Conservation (phyloP, 257 asterid species). For the Ligustrum vulgare region DNA sequence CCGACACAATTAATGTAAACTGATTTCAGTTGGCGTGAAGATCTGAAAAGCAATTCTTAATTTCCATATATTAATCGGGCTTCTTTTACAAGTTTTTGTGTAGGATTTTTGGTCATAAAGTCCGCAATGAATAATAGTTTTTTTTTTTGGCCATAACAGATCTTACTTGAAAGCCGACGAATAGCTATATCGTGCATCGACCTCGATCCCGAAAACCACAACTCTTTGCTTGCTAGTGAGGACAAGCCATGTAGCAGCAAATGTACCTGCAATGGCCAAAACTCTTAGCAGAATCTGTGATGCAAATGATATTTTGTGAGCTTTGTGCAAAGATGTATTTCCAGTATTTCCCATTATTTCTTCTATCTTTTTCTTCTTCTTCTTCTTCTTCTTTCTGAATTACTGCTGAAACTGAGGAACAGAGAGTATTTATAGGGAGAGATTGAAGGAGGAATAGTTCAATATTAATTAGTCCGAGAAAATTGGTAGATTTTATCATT, state of each 20-base stretch:
- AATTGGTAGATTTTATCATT: not conserved
- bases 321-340: slow-evolving; percentile 7
- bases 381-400: not conserved
- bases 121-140: too few relatives aligned
- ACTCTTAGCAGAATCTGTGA: slow-evolving; percentile 44
- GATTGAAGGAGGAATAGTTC: not conserved
- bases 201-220: slow-evolving; percentile 34
- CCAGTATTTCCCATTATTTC: slow-evolving; percentile 11
- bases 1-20: too few relatives aligned
- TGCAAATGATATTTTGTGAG: slow-evolving; percentile 23
- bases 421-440: not conserved
- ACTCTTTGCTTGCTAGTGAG: slow-evolving; percentile 50
- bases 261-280: slow-evolving; percentile 37
- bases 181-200: slow-evolving; percentile 57
- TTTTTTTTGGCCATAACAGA: too few relatives aligned
- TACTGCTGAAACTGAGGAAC: not conserved
- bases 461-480: not conserved
- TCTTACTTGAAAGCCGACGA: slow-evolving; percentile 60
- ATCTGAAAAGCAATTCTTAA: too few relatives aligned
- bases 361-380: not conserved
- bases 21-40: too few relatives aligned
- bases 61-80: too few relatives aligned
- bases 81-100: too few relatives aligned
- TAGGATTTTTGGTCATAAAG: too few relatives aligned
- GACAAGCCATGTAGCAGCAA: slow-evolving; percentile 53